Conservation (phyloP, 352 stramenopile species). For the Globisporangium nodosum region DNA sequence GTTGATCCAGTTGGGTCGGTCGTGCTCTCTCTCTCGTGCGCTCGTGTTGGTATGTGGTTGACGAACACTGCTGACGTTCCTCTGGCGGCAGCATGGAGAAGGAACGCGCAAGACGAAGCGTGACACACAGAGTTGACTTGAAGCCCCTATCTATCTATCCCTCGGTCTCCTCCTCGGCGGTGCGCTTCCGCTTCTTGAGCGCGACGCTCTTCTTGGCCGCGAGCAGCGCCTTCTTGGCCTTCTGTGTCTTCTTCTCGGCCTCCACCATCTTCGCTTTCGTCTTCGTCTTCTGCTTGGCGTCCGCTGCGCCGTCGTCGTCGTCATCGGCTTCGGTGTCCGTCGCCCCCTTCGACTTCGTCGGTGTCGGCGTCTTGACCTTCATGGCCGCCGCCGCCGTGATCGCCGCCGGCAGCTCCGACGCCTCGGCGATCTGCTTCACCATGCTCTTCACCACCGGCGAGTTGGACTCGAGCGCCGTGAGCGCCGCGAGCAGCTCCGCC, state of each 20-base stretch:
- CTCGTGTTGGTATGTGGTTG: neutral
- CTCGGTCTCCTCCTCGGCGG: slow-evolving; percentile 14
- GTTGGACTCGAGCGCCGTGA: slow-evolving; percentile 41
- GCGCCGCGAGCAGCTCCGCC: slow-evolving; percentile 30
- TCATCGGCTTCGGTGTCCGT: slow-evolving; percentile 6
- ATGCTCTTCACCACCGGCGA: slow-evolving; percentile 73
- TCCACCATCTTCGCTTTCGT: slow-evolving; percentile 3
- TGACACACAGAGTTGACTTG: slow-evolving; percentile 13
- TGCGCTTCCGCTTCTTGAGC: slow-evolving; percentile 57
- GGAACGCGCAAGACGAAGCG: neutral
- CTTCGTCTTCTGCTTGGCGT: slow-evolving; percentile 13
- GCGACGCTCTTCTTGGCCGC: slow-evolving; percentile 8
- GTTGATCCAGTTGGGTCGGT: neutral
- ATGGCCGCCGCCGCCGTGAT: slow-evolving; percentile 7
- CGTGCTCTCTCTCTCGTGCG: too few relatives aligned
- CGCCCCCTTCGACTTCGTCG: slow-evolving; percentile 6
- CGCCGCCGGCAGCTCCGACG: slow-evolving; percentile 10
- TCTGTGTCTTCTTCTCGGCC: slow-evolving; percentile 9
- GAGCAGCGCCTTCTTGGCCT: slow-evolving; percentile 3
- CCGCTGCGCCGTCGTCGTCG: neutral
- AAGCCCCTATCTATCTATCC: slow-evolving; percentile 16
- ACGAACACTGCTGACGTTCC: neutral
- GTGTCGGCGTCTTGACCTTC: slow-evolving; percentile 1
- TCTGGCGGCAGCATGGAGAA: neutral
- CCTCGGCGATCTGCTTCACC: slow-evolving; percentile 53